Evolutionary conservation across 106 monocot species (phyloP).

Genomic region (Dioscorea alata): DNA sequence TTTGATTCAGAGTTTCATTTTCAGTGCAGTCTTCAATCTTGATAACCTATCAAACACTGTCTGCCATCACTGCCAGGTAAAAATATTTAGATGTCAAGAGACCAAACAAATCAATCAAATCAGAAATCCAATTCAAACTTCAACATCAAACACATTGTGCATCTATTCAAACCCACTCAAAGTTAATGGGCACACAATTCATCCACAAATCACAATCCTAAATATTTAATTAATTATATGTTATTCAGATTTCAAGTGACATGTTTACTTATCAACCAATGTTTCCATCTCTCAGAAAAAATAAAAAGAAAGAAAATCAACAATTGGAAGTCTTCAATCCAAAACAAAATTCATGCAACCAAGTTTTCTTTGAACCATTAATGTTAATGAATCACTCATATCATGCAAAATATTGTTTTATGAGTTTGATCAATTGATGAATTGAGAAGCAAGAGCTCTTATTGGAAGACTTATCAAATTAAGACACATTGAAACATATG

Average conservation of each 20-base stretch:
- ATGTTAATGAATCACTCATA: not conserved
- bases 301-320: too few species aligned
- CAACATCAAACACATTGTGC: too few species aligned
- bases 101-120: too few species aligned
- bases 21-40: too few species aligned
- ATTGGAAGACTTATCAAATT: not conserved
- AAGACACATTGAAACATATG: not conserved
- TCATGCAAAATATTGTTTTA: not conserved
- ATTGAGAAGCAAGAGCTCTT: constrained; percentile 2
- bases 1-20: too few species aligned
- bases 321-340: not conserved
- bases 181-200: not conserved
- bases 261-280: not conserved
- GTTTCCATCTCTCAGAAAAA: not conserved
- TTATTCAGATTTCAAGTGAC: not conserved
- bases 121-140: too few species aligned
- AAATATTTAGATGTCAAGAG: too few species aligned
- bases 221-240: not conserved
- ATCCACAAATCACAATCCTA: not conserved
- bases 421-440: too few species aligned
- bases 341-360: not conserved
- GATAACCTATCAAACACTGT: too few species aligned
- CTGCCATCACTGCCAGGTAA: too few species aligned
- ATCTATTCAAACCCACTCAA: too few species aligned
- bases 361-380: not conserved